These are phyloP conservation scores for Sporothrix luriei DNA, from an alignment of 2,329 filamentous ascomycete genomes.

Conservation along the genomic window DNA sequence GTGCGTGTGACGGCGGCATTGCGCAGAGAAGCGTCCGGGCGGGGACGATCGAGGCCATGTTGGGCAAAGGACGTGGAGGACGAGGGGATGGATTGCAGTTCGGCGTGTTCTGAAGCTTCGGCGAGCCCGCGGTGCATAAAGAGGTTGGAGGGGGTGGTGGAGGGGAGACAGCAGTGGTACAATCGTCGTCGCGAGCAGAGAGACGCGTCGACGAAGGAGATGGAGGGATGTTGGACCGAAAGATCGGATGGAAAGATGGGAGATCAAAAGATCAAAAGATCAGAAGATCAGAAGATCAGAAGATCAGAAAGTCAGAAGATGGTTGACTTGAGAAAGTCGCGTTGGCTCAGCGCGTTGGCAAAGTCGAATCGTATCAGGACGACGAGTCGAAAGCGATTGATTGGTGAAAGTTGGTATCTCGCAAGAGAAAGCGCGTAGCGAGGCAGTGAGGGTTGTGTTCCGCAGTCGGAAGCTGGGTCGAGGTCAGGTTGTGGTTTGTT, in stretches of 20 bases:
- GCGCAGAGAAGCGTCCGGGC: constrained; percentile 44
- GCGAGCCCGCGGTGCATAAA: constrained; percentile 66
- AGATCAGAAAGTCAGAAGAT: background rate
- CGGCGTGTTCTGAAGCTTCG: constrained; percentile 51
- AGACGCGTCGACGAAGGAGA: constrained; percentile 30
- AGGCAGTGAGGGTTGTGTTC: constrained; percentile 1
- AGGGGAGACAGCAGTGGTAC: background rate
- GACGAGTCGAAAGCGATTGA: background rate
- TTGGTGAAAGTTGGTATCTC: background rate
- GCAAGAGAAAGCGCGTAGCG: background rate
- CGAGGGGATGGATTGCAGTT: constrained; percentile 45
- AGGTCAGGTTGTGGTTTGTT: constrained; percentile 9
- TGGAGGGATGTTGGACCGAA: background rate
- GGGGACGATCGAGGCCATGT: constrained; percentile 59
- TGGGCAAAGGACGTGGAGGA: constrained; percentile 47
- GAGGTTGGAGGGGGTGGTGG: constrained; percentile 42
- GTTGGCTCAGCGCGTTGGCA: constrained; percentile 15
- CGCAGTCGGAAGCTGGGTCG: constrained; percentile 16
- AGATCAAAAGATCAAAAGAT: background rate
- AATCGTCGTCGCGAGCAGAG: constrained; percentile 31
- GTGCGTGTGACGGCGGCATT: background rate
- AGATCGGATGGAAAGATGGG: no score
- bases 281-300: background rate
- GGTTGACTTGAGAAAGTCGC: background rate
- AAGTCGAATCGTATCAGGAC: background rate